Base-by-base conservation (phyloP, 2,329 filamentous ascomycete genomes). In the Arthrobotrys iridis region DNA sequence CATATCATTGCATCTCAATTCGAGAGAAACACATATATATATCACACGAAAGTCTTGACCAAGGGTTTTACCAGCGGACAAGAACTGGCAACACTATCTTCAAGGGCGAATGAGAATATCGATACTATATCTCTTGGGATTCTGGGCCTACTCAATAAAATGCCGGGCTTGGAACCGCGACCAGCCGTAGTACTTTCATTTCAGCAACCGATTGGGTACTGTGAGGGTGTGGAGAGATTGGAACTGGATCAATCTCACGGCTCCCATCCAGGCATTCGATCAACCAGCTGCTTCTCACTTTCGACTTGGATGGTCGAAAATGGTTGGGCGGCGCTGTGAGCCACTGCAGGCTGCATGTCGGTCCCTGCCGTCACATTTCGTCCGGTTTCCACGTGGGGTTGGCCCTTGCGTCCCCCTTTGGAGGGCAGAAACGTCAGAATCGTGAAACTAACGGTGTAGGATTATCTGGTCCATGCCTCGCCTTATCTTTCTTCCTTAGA, bases 311-410 rank as follows among this genome's bases (percentile, higher is more conserved):
- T 22, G 46, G 41, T 57, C 45, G 35, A 13, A 52, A 35, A 41
- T 35, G 43, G 46, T 35, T 40, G 35, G 40, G 15, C 22, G 50
- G 35, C 37, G 13, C 28, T 28, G 45, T 24, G 50, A 59, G 28
- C 41, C 28, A 35, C 33, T 43, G 65, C 50, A 60, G 64, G 64
- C 45, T 68, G 55, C 65, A 62, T 46, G 48, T 55, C 50, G 37
- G 63, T 67, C 40, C 50, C 50, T 59, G 48, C 63, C 40, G 37
- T 55, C 41, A 52, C 30, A 52, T 67, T 50, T 67, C 52, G 52
- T 59, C 37, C 35, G 33, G 24, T 41, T 50, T 60, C 65, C 65
- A 70, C 65, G 65, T 70, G 65, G 65, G 48, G 48, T 35, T 55
- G 55, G 65, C 65, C 65, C 65, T 70, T 62, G 55, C 65, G 55